Evolutionary conservation across 176 grass and related monocot species (phyloP), one percentile per base, ranked within the genome.

Genomic region (Oryza officinalis): DNA sequence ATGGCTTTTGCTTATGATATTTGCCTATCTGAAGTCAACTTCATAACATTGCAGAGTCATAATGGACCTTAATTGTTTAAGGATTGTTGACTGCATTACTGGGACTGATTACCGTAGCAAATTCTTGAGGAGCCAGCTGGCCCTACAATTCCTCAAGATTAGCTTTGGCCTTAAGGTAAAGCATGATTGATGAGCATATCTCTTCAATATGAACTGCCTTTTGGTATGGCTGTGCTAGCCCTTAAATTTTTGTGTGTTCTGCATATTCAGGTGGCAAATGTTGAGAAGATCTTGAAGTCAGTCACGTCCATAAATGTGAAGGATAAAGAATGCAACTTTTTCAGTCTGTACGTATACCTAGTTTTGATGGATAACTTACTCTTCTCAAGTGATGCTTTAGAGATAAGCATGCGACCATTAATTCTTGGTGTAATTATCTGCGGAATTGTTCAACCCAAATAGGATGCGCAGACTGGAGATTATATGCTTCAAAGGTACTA

Each of bases 31-130:
- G 47, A 86, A 86, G 27, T 82, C 22, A 50, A 35, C 57, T 61
- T 79, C 27, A 40, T 86, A 61, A 52, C 23, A 84, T 77, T 80
- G 66, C 85, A 98, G 96, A 85, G 86, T 93, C 25, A 87, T 63
- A 25, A 40, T 92, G 87, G 93, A 98, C 74, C 89, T 95, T 20
- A 98, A 98, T 52, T 95, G 88, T 81, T 87, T 98, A 67, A 87
- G 93, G 75, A 73, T 93, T 75, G 87, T 98, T 0, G 89, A 95
- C 70, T 93, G 89, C 68, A 87, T 98, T 66, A 84, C 80, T 20
- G 89, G 91, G 65, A 75, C 71, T 30, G 67, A 88, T 67, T 79
- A 67, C 71, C 90, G 87, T 17, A 85, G 38, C 46, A 98, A 93
- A 71, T 84, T 92, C 47, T 78, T 98, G 31, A 90, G 85, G 76